Percentiles rank a stretch among this genome's conserved stretches.
Conservation (phyloP, 2,329 filamentous ascomycete species). For the Sporothrix luriei region DNA sequence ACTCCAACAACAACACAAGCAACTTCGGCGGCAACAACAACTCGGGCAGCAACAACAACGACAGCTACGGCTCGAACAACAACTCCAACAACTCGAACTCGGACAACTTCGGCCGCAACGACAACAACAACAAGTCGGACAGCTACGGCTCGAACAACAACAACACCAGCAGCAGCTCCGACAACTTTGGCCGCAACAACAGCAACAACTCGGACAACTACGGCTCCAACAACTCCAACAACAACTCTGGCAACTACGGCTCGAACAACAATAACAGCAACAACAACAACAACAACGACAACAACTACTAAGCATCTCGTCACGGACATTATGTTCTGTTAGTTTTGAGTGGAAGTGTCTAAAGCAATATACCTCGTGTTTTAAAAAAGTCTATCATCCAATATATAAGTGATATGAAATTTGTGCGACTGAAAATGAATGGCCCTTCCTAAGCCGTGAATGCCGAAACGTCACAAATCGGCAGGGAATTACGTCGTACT, state of each 20-base stretch:
- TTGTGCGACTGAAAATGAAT: too few species aligned
- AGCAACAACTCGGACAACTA: slow-evolving; percentile 31
- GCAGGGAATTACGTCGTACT: too few species aligned
- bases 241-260: slow-evolving; percentile 15
- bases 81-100: too few species aligned
- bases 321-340: too few species aligned
- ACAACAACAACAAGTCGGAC: slow-evolving; percentile 24
- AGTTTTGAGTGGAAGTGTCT: not conserved
- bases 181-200: too few species aligned
- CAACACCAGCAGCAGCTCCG: slow-evolving; percentile 20
- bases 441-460: too few species aligned
- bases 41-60: not conserved
- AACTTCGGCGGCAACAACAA: slow-evolving; percentile 20
- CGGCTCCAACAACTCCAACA: slow-evolving; percentile 28
- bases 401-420: too few species aligned
- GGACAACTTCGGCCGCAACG: not conserved
- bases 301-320: slow-evolving; percentile 3
- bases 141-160: slow-evolving; percentile 24
- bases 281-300: slow-evolving; percentile 8
- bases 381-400: not conserved
- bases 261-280: slow-evolving; percentile 26
- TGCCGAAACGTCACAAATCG: too few species aligned
- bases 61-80: slow-evolving; percentile 23
- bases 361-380: slow-evolving; percentile 8
- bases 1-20: slow-evolving; percentile 10